A percentile compares a stretch with the other conserved stretches of the same genome.
phyloP scores from a whole-genome alignment of 1,284 basidiomycete species.

The Pulchroboletus neoregius region DNA sequence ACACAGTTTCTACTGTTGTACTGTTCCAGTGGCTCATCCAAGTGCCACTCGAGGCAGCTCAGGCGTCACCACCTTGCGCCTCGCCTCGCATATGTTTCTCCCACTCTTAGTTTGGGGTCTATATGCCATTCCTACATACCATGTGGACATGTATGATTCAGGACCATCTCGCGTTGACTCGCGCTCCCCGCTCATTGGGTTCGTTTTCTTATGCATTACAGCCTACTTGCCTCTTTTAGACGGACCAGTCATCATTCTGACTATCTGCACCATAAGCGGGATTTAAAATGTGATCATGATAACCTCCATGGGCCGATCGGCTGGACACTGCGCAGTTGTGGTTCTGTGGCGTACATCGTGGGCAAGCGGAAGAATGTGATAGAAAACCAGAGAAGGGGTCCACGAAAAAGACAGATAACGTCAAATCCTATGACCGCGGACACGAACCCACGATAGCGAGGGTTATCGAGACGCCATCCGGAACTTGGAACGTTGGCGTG shows the following conservation, averaged over 20 bases:
- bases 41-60: constrained; percentile 11
- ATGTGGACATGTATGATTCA: constrained; percentile 13
- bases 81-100: constrained; percentile 1
- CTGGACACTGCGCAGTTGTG: too few species aligned
- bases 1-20: constrained; percentile 3
- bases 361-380: too few species aligned
- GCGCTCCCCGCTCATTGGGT: not conserved
- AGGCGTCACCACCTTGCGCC: constrained; percentile 1
- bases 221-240: too few species aligned
- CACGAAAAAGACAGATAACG: too few species aligned
- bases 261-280: not conserved
- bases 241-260: too few species aligned
- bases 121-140: not conserved
- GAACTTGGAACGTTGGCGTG: too few species aligned
- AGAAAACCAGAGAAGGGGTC: too few species aligned
- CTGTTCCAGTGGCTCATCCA: constrained; percentile 4
- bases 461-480: too few species aligned
- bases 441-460: too few species aligned
- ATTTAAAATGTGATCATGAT: not conserved
- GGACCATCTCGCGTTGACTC: constrained; percentile 8
- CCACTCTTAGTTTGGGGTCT: not conserved
- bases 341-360: too few species aligned
- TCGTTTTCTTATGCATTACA: not conserved
- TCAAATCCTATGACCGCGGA: too few species aligned
- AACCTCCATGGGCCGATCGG: not conserved